phyloP scores from a whole-genome alignment of 768 basidiomycete species.

The Psilocybe sp. region DNA sequence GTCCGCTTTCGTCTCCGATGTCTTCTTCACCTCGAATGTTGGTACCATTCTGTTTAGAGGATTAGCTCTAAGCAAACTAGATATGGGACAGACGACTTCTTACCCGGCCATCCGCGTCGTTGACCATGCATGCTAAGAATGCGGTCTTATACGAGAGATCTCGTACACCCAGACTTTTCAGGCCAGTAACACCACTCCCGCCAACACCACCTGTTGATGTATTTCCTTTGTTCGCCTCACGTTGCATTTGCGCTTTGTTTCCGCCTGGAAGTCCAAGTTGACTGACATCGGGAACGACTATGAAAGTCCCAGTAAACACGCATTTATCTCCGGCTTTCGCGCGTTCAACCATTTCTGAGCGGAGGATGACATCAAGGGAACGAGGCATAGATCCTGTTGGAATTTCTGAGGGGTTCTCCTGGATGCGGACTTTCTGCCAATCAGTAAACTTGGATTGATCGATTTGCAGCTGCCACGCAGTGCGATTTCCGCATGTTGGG shows the following conservation, averaged over 20 bases:
- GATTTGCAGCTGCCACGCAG: constrained; percentile 91
- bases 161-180: constrained; percentile 92
- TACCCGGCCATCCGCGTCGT: constrained; percentile 86
- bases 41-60: constrained; percentile 58
- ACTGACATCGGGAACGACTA: constrained; percentile 97
- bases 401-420: constrained; percentile 98
- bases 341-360: constrained; percentile 95
- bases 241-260: constrained; percentile 84
- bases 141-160: constrained; percentile 99
- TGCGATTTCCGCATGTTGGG: constrained; percentile 87
- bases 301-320: constrained; percentile 96
- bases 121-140: constrained; percentile 97
- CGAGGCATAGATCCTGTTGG: constrained; percentile 99
- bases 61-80: constrained; percentile 5
- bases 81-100: constrained; percentile 25
- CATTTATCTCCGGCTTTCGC: constrained; percentile 99
- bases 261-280: constrained; percentile 95
- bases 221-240: constrained; percentile 73
- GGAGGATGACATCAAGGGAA: constrained; percentile 92
- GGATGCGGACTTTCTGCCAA: constrained; percentile 99
- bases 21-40: constrained; percentile 92
- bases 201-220: constrained; percentile 62
- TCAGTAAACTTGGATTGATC: constrained; percentile 97
- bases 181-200: constrained; percentile 83
- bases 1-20: constrained; percentile 69